Conservation (phyloP, 805 yeast species). For the Hanseniaspora hatyaiensis region DNA sequence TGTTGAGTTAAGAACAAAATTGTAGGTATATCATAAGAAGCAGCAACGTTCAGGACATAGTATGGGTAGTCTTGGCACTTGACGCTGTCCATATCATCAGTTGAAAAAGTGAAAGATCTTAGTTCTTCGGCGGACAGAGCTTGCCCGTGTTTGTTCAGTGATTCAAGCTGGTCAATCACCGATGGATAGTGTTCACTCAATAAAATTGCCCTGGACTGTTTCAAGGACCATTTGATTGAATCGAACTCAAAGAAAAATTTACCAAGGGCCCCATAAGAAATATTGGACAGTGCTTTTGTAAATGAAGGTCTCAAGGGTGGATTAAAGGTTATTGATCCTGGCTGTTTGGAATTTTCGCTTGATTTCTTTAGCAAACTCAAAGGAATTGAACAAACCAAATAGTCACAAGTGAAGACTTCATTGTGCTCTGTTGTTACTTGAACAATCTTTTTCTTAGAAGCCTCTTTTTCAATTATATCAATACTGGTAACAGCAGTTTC, state of each 20-base stretch:
- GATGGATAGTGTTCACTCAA: conserved; percentile 17
- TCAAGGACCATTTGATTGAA: conserved; percentile 39
- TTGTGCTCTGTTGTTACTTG: background rate
- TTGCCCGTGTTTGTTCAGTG: conserved; percentile 51
- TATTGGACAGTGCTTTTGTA: conserved; percentile 32
- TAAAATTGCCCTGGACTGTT: conserved; percentile 11
- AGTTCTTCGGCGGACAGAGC: background rate
- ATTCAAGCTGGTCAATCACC: conserved; percentile 16
- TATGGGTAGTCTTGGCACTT: conserved; percentile 50
- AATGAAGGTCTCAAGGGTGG: conserved; percentile 40
- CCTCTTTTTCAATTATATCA: conserved; percentile 17
- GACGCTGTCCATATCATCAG: conserved; percentile 1
- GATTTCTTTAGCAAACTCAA: conserved; percentile 46
- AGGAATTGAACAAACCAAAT: conserved; percentile 58
- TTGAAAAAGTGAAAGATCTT: background rate
- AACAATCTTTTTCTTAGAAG: conserved; percentile 2
- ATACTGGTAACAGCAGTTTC: conserved; percentile 34
- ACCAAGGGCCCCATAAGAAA: conserved; percentile 53
- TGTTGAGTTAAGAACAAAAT: conserved; percentile 60
- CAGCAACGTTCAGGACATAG: conserved; percentile 45
- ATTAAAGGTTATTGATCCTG: conserved; percentile 39
- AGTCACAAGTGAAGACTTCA: conserved; percentile 35
- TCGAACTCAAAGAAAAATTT: conserved; percentile 54
- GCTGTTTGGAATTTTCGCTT: conserved; percentile 16
- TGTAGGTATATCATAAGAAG: conserved; percentile 37